These are phyloP conservation scores for Discostella stelligeroides DNA, from an alignment of 108 stramenopile species.

Conservation along the genomic window DNA sequence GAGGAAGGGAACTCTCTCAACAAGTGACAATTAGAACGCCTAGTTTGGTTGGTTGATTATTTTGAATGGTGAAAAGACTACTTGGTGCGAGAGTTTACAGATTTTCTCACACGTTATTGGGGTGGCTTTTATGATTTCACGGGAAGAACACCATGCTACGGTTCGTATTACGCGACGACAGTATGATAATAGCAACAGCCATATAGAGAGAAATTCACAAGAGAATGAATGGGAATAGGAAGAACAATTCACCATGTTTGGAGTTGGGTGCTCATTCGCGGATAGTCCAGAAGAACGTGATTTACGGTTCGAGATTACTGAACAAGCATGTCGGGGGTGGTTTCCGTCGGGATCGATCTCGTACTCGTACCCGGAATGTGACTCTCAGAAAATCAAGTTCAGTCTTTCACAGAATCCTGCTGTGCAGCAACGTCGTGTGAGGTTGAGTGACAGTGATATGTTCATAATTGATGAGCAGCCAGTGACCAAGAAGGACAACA, in stretches of 20 bases:
- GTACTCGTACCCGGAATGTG: constrained; percentile 12
- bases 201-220: neutral
- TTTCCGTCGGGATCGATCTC: constrained; percentile 65
- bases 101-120: too few relatives aligned
- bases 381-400: neutral
- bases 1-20: too few relatives aligned
- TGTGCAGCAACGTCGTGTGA: neutral
- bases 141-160: constrained; percentile 68
- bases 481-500: neutral
- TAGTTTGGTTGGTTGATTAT: too few relatives aligned
- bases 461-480: constrained; percentile 3
- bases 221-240: constrained; percentile 28
- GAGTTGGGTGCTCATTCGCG: constrained; percentile 85
- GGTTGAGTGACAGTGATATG: constrained; percentile 22
- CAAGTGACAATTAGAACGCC: too few relatives aligned
- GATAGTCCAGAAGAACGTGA: constrained; percentile 69
- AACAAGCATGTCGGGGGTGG: constrained; percentile 88
- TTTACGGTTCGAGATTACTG: constrained; percentile 69
- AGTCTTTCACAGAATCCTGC: neutral
- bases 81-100: too few relatives aligned
- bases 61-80: too few relatives aligned
- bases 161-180: constrained; percentile 4
- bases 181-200: neutral
- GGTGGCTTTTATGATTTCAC: too few relatives aligned
- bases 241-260: constrained; percentile 80